Conservation (phyloP, 1,139 yeast genomes). For the Blastobotrys capitulatus region DNA sequence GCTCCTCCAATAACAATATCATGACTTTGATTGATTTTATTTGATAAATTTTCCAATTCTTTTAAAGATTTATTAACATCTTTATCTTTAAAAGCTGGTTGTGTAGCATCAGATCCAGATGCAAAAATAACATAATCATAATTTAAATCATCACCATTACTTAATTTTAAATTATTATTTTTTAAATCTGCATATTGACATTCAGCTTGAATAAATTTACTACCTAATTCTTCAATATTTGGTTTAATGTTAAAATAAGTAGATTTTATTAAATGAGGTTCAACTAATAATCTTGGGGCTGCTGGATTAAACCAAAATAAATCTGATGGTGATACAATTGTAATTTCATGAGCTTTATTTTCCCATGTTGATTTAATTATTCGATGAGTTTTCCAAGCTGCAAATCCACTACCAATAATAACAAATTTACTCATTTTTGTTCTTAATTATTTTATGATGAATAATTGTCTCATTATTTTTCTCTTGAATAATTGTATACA, state of each 20-base stretch:
- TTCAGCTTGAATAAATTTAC: constrained; percentile 28
- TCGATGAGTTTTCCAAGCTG: background rate
- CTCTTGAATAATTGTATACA: too few relatives aligned
- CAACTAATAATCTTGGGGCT: constrained; percentile 25
- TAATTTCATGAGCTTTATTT: constrained; percentile 7
- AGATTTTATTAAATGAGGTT: constrained; percentile 17
- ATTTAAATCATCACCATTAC: constrained; percentile 32
- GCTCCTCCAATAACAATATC: constrained; percentile 83
- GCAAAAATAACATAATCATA: constrained; percentile 79
- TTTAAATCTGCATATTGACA: constrained; percentile 28
- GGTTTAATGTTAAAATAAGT: constrained; percentile 15
- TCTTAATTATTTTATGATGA: background rate
- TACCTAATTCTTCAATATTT: constrained; percentile 16
- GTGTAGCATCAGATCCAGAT: constrained; percentile 65
- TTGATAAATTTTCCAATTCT: constrained; percentile 66
- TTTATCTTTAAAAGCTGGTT: constrained; percentile 60
- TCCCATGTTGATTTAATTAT: background rate
- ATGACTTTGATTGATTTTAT: constrained; percentile 67
- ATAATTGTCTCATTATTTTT: too few relatives aligned
- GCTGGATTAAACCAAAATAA: constrained; percentile 21
- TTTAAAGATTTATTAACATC: constrained; percentile 51
- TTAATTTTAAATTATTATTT: constrained; percentile 27
- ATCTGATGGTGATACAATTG: constrained; percentile 21
- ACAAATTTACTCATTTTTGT: background rate
- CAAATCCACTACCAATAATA: constrained; percentile 1